These are phyloP conservation scores for Bipolaris bicolor DNA, from an alignment of 2,329 filamentous ascomycete genomes.

Conservation along the genomic window DNA sequence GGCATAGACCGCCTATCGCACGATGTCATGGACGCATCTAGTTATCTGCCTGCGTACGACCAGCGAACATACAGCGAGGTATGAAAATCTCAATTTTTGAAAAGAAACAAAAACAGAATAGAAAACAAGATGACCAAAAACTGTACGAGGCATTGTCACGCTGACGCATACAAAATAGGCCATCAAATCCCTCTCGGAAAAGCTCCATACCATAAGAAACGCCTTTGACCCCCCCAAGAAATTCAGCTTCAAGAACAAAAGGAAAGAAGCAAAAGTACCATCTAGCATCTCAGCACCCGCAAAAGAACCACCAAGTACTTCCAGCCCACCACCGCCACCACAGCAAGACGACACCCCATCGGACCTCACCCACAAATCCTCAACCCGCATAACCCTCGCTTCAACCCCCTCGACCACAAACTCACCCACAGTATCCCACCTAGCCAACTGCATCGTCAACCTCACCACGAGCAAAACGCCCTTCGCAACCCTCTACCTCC, in stretches of 20 bases:
- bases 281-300: conserved; percentile 13
- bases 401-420: conserved; percentile 71
- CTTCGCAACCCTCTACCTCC: conserved; percentile 74
- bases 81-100: conserved; percentile 78
- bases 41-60: conserved; percentile 86
- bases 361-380: conserved; percentile 35
- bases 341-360: conserved; percentile 11
- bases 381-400: conserved; percentile 74
- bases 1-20: conserved; percentile 81
- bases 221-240: conserved; percentile 73
- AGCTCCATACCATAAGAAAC: conserved; percentile 72
- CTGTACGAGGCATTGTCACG: not conserved
- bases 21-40: conserved; percentile 82
- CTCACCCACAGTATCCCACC: conserved; percentile 73
- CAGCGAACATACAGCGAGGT: conserved; percentile 85
- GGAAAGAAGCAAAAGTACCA: conserved; percentile 55
- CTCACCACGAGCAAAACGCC: conserved; percentile 61
- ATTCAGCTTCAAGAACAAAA: conserved; percentile 77
- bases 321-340: conserved; percentile 37
- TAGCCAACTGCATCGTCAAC: conserved; percentile 77
- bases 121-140: conserved; percentile 48
- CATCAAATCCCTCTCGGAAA: conserved; percentile 80
- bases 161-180: conserved; percentile 60
- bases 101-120: conserved; percentile 44
- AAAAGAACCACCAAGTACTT: conserved; percentile 33